These are phyloP conservation scores for Fraxinus quadrangulata DNA, from an alignment of 257 asterid species.

Conservation along the genomic window DNA sequence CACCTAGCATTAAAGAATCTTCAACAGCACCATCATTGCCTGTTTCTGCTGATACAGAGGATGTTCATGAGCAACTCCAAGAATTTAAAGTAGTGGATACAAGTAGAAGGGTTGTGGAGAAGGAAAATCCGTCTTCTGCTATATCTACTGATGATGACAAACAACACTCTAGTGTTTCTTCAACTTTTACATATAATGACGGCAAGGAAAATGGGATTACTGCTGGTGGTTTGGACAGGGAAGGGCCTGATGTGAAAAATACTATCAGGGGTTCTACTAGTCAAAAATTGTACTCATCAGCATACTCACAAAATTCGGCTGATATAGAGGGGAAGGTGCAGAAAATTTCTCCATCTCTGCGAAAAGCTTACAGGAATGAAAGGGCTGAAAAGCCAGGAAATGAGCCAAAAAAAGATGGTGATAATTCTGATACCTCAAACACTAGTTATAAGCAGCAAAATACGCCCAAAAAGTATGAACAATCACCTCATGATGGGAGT, in stretches of 20 bases:
- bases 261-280: conserved; percentile 42
- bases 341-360: conserved; percentile 76
- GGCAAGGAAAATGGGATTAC: conserved; percentile 53
- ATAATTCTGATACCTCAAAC: conserved; percentile 44
- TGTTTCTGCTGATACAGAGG: conserved; percentile 57
- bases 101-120: conserved; percentile 55
- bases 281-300: conserved; percentile 51
- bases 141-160: conserved; percentile 50
- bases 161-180: conserved; percentile 45
- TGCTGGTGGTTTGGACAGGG: conserved; percentile 47
- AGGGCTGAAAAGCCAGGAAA: conserved; percentile 58
- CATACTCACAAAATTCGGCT: conserved; percentile 49
- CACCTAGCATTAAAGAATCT: conserved; percentile 59
- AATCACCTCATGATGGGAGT: conserved; percentile 57
- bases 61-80: conserved; percentile 51
- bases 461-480: conserved; percentile 42
- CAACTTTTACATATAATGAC: conserved; percentile 49
- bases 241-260: conserved; percentile 48
- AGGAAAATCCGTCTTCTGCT: conserved; percentile 47
- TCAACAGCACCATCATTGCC: conserved; percentile 55
- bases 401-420: conserved; percentile 52
- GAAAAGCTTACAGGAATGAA: conserved; percentile 64
- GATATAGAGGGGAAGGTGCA: conserved; percentile 67
- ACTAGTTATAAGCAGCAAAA: conserved; percentile 53
- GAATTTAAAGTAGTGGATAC: conserved; percentile 57